Conservation (phyloP, 2,329 filamentous ascomycete species). For the Fusarium kyushuense region DNA sequence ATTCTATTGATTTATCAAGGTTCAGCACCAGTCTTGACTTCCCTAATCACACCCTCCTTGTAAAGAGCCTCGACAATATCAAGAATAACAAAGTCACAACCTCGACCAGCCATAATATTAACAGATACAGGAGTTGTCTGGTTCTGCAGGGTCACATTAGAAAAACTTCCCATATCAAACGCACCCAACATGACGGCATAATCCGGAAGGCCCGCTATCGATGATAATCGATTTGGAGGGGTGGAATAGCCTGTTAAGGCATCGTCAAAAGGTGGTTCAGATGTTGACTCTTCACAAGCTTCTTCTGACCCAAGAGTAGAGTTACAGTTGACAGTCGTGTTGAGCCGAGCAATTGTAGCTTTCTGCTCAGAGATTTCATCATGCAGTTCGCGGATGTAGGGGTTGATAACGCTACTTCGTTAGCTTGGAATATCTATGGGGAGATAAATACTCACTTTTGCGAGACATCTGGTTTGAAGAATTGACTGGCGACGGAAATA, state of each 20-base stretch:
- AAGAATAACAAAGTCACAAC: constrained; percentile 28
- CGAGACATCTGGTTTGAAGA: constrained; percentile 28
- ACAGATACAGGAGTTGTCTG: constrained; percentile 1
- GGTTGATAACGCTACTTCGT: neutral
- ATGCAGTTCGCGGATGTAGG: neutral
- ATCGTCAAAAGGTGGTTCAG: fast-evolving
- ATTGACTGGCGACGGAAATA: neutral
- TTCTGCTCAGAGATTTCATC: neutral
- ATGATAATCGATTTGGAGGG: neutral
- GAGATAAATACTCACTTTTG: neutral
- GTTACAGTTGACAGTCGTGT: constrained; percentile 17
- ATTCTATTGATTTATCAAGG: neutral
- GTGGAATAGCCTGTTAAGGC: neutral
- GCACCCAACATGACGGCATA: constrained; percentile 25
- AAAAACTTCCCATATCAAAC: constrained; percentile 10
- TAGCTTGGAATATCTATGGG: neutral
- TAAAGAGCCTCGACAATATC: constrained; percentile 19
- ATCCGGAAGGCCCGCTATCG: constrained; percentile 21
- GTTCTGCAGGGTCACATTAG: constrained; percentile 7
- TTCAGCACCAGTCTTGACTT: neutral
- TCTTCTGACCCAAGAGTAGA: constrained; percentile 13
- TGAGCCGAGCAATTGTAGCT: neutral
- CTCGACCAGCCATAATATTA: constrained; percentile 12
- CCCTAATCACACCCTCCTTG: fast-evolving
- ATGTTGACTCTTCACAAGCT: neutral